A percentile compares a stretch with the other conserved stretches of the same genome.
These are phyloP conservation scores for Trebouxia sp. DNA, from an alignment of 139 green algal genomes.

Conservation along the genomic window DNA sequence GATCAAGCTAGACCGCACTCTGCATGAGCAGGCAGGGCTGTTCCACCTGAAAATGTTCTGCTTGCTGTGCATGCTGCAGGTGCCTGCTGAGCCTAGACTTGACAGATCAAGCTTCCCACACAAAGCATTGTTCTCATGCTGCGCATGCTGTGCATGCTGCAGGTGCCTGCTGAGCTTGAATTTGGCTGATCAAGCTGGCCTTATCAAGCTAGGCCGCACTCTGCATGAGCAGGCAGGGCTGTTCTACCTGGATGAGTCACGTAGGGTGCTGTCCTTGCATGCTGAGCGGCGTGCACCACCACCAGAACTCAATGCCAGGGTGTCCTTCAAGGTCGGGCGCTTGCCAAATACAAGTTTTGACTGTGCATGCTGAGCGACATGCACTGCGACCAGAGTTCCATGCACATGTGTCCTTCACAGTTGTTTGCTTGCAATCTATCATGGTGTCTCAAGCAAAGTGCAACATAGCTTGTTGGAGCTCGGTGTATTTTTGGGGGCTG, in stretches of 20 bases:
- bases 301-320: slow-evolving; percentile 47
- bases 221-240: slow-evolving; percentile 45
- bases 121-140: not conserved
- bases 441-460: not conserved
- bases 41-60: not conserved
- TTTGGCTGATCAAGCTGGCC: slow-evolving; percentile 10
- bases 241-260: slow-evolving; percentile 60
- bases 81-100: not conserved
- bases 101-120: not conserved
- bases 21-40: not conserved
- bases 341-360: not conserved
- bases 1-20: not conserved
- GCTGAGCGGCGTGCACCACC: slow-evolving; percentile 38
- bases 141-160: not conserved
- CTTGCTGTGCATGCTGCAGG: not conserved
- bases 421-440: too few relatives aligned
- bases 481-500: not conserved
- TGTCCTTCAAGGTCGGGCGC: slow-evolving; percentile 67
- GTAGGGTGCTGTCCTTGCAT: slow-evolving; percentile 43
- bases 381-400: not conserved
- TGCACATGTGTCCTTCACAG: too few relatives aligned
- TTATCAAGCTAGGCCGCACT: slow-evolving; percentile 41
- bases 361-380: not conserved
- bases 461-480: not conserved
- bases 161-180: slow-evolving; percentile 42